These are phyloP conservation scores for Stachybotrys elegans DNA, from an alignment of 2,329 filamentous ascomycete genomes.

Conservation along the genomic window DNA sequence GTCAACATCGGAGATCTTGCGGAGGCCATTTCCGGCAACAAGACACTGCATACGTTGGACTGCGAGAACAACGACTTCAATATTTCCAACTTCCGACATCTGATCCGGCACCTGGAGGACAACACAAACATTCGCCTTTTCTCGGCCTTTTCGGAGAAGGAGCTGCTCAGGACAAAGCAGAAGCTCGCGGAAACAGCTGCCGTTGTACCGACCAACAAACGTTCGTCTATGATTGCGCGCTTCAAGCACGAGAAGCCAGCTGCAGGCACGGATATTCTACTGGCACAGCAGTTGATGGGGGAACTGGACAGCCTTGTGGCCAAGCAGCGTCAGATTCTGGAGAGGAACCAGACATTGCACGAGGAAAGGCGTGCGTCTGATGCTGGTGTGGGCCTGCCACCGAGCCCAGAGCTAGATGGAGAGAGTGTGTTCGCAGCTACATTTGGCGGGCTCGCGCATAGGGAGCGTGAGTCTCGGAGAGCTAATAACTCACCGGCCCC, in stretches of 20 bases:
- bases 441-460: slow-evolving; percentile 32
- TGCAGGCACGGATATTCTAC: slow-evolving; percentile 20
- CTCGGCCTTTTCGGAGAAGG: slow-evolving; percentile 32
- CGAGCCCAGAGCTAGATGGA: slow-evolving; percentile 11
- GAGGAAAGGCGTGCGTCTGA: slow-evolving; percentile 20
- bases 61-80: slow-evolving; percentile 52
- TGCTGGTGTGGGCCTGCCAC: slow-evolving; percentile 11
- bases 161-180: slow-evolving; percentile 28
- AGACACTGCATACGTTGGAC: slow-evolving; percentile 46
- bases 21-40: slow-evolving; percentile 43
- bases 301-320: slow-evolving; percentile 32
- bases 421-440: slow-evolving; percentile 23
- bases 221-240: slow-evolving; percentile 28
- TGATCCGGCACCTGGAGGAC: slow-evolving; percentile 37
- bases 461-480: slow-evolving; percentile 22
- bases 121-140: slow-evolving; percentile 40
- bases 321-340: slow-evolving; percentile 27
- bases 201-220: slow-evolving; percentile 20
- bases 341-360: slow-evolving; percentile 26
- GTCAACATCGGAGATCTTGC: slow-evolving; percentile 49
- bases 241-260: slow-evolving; percentile 26
- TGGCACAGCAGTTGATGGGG: slow-evolving; percentile 31
- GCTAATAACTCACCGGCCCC: slow-evolving; percentile 15
- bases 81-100: slow-evolving; percentile 42
- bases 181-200: slow-evolving; percentile 26